Percentiles rank a stretch among this genome's conserved stretches.
Conservation (phyloP, 441 rosid genomes). For the Populus hybrid region DNA sequence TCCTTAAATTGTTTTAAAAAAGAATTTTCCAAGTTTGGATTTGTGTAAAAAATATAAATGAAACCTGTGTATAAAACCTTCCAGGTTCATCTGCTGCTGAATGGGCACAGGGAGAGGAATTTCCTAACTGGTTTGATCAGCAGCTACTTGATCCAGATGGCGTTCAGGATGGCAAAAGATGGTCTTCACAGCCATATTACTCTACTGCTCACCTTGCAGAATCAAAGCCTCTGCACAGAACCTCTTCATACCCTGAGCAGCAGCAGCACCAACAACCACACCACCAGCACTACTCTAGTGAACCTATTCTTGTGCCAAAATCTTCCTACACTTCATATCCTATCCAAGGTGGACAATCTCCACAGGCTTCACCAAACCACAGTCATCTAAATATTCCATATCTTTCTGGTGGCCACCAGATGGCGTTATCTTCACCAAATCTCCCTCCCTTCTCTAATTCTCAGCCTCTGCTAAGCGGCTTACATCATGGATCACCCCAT, state of each 20-base stretch:
- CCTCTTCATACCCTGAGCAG: conserved; percentile 75
- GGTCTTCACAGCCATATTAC: conserved; percentile 62
- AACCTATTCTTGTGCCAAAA: conserved; percentile 76
- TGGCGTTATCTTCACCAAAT: conserved; percentile 25
- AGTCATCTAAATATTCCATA: conserved; percentile 49
- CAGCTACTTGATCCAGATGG: conserved; percentile 51
- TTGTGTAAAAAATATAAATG: background rate
- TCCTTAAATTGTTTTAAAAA: background rate
- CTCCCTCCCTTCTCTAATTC: conserved; percentile 53
- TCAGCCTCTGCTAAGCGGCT: conserved; percentile 53
- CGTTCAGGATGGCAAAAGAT: conserved; percentile 48
- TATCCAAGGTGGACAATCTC: conserved; percentile 63
- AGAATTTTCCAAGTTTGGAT: background rate
- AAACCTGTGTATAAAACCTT: conserved; percentile 3
- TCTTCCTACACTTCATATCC: conserved; percentile 67
- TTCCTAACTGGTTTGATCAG: conserved; percentile 57
- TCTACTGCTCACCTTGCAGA: conserved; percentile 44
- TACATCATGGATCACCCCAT: conserved; percentile 68
- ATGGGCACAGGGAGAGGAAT: conserved; percentile 68
- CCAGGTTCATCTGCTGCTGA: conserved; percentile 81
- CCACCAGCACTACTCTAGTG: conserved; percentile 63
- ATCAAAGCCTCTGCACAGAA: conserved; percentile 49
- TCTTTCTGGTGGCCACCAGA: conserved; percentile 55
- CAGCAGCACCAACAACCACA: conserved; percentile 34
- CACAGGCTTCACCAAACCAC: conserved; percentile 68